Evolutionary conservation across 768 basidiomycete species (phyloP), one percentile per base, ranked within the genome.

Genomic region (Rhizopogon roseolus): DNA sequence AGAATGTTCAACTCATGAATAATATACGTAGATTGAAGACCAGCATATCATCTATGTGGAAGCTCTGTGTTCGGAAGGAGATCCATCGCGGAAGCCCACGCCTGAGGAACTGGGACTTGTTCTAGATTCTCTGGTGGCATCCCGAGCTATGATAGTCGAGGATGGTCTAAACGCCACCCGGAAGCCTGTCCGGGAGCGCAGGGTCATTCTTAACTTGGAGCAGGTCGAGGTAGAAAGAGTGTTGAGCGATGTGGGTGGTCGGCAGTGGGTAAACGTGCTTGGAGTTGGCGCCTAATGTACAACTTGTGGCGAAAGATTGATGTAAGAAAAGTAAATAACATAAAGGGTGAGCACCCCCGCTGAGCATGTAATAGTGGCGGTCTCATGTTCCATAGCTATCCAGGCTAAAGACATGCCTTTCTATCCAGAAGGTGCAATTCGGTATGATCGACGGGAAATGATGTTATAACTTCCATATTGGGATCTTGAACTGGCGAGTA

Each of bases 211-310:
- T n/a, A 93, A 92, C 62, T 64, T 96, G 57, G 94, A 96, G 66
- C 82, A 85, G 57, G 75, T 74, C 0, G 94, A 97, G 60, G 87
- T 95, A 0, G 91, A 94, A 69, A 77, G 91, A 52, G 88, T 92
- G 25, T 72, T 98, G 44, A 81, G 89, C 41, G 91, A 92, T 53
- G 79, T 90, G 17, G 93, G 92, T 6, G 88, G 88, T 14, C 59
- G 69, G 19, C 64, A 63, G 8, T 91, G 89, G 89, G 82, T 80
- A 71, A 86, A 74, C 64, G 71, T 71, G 5, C 65, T 79, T 32
- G 63, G 64, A 51, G 54, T 55, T 28, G 40, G 51, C 29, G 34
- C 40, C 10, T 55, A 32, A 50, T 49, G 19, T 46, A 27, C 19
- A 36, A 10, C 22, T 22, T 1, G 22, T 22, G 10, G 29, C 9